phyloP scores from a whole-genome alignment of 2,329 filamentous ascomycete species.

The Drechslerella coelobrocha region DNA sequence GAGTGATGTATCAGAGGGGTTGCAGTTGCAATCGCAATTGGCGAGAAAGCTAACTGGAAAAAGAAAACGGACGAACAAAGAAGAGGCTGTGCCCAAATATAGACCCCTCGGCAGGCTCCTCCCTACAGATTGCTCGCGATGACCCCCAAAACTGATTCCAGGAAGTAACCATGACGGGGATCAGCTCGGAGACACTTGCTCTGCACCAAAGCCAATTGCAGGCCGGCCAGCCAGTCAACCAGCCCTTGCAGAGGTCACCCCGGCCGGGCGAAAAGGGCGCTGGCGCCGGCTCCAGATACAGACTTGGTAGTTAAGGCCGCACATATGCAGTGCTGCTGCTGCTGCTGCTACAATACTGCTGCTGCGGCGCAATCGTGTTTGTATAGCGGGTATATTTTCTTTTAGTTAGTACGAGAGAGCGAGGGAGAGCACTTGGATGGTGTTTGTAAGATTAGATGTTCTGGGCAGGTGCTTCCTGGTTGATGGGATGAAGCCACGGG shows the following conservation, averaged over 20 bases:
- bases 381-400: too few relatives aligned
- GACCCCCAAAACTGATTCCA: constrained; percentile 7
- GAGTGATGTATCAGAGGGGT: constrained; percentile 6
- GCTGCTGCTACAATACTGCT: too few relatives aligned
- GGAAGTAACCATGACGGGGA: constrained; percentile 44
- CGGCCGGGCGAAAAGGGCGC: too few relatives aligned
- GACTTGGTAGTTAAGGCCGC: too few relatives aligned
- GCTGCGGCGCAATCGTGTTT: neutral
- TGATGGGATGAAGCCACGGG: neutral
- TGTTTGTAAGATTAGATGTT: neutral
- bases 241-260: too few relatives aligned
- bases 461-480: constrained; percentile 7
- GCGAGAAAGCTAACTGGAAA: constrained; percentile 1
- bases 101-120: constrained; percentile 16
- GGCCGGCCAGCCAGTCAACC: too few relatives aligned
- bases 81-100: constrained; percentile 49
- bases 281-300: too few relatives aligned
- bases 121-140: neutral
- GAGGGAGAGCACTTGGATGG: too few relatives aligned
- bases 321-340: neutral
- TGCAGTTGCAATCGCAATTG: neutral
- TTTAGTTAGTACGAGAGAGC: too few relatives aligned
- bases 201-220: too few relatives aligned
- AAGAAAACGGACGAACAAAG: constrained; percentile 2
- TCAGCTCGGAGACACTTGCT: neutral